Conservation (phyloP, 768 basidiomycete species). For the Tulasnella sp. region DNA sequence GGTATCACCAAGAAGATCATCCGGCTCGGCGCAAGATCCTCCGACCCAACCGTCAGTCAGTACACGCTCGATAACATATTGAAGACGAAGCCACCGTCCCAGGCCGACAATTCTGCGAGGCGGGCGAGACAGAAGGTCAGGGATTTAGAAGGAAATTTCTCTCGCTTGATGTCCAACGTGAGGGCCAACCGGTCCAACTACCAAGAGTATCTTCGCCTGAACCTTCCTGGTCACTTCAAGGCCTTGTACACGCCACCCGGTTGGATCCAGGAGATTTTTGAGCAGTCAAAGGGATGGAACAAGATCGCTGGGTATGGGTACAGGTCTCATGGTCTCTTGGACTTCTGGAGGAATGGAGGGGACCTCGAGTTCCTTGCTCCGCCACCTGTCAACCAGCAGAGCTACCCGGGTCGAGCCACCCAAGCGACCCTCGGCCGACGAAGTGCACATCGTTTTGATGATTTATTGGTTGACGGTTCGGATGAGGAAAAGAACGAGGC, state of each 20-base stretch:
- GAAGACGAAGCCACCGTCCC: not conserved
- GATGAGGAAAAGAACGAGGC: not conserved
- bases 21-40: slow-evolving; percentile 53
- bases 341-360: slow-evolving; percentile 4
- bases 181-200: not conserved
- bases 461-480: not conserved
- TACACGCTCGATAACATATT: not conserved
- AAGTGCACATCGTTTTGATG: not conserved
- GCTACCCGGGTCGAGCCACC: not conserved
- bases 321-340: not conserved
- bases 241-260: slow-evolving; percentile 44
- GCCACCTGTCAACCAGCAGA: not conserved
- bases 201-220: slow-evolving; percentile 38
- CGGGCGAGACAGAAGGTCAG: not conserved
- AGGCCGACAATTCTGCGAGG: not conserved
- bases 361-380: slow-evolving; percentile 6
- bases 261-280: slow-evolving; percentile 42
- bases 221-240: slow-evolving; percentile 49
- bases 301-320: slow-evolving; percentile 28
- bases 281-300: slow-evolving; percentile 30
- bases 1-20: slow-evolving; percentile 64
- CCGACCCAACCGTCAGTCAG: slow-evolving; percentile 27
- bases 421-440: not conserved
- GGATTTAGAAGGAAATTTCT: not conserved
- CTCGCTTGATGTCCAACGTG: not conserved